A percentile compares a stretch with the other conserved stretches of the same genome.
phyloP scores from a whole-genome alignment of 1,139 yeast genomes.

The Debaryomyces sp. region DNA sequence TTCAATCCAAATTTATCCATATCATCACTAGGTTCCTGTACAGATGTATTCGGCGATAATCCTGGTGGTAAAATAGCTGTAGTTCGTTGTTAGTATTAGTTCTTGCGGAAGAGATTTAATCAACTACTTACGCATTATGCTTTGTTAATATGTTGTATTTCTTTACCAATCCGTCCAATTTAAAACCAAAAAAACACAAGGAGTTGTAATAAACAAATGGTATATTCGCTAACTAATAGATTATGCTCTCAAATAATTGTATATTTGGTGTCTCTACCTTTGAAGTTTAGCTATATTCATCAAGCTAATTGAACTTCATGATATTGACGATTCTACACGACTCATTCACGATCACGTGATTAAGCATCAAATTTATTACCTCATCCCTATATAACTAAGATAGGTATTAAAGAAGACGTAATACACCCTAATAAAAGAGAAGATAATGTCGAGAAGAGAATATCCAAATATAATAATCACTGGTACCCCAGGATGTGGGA shows the following conservation, averaged over 20 bases:
- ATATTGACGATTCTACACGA: slow-evolving; percentile 5
- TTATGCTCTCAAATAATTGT: not conserved
- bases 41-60: slow-evolving; percentile 20
- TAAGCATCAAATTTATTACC: not conserved
- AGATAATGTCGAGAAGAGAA: slow-evolving; percentile 38
- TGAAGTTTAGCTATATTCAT: not conserved
- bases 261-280: not conserved
- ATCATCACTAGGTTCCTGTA: slow-evolving; percentile 19
- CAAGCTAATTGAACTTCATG: not conserved
- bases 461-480: slow-evolving; percentile 85
- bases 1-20: slow-evolving; percentile 72
- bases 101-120: not conserved
- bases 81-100: slow-evolving; percentile 6
- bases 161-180: not conserved
- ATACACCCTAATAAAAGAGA: not conserved
- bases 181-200: not conserved
- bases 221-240: not conserved
- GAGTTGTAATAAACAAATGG: not conserved
- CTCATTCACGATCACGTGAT: slow-evolving; percentile 1
- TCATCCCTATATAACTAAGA: not conserved
- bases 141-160: not conserved
- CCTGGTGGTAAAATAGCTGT: slow-evolving; percentile 37
- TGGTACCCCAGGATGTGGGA: slow-evolving; percentile 98
- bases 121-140: slow-evolving; percentile 4
- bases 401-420: not conserved